Conservation (phyloP, 1,284 basidiomycete species). For the Tetrapyrgos nigripes region DNA sequence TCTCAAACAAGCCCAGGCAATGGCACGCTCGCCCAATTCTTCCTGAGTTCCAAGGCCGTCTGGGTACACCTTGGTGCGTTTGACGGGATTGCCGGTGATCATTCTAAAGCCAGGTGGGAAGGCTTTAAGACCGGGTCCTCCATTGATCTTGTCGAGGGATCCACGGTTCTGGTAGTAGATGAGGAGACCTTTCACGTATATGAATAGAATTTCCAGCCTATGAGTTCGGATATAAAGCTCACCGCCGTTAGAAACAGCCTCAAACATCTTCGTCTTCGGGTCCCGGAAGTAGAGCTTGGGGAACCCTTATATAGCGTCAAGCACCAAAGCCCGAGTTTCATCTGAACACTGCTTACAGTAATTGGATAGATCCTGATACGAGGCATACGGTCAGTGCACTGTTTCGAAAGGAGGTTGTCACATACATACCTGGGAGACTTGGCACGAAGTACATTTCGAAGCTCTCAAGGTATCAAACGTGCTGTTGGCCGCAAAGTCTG, state of each 20-base stretch:
- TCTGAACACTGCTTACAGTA: too few species aligned
- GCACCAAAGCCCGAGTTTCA: too few species aligned
- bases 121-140: conserved; percentile 45
- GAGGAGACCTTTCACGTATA: conserved; percentile 36
- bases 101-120: conserved; percentile 54
- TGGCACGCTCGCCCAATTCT: conserved; percentile 47
- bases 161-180: conserved; percentile 52
- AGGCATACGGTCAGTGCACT: too few species aligned
- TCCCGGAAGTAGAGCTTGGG: conserved; percentile 49
- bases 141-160: conserved; percentile 38
- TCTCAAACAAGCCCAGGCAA: conserved; percentile 48
- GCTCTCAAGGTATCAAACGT: too few species aligned
- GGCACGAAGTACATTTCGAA: too few species aligned
- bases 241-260: conserved; percentile 44
- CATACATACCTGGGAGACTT: too few species aligned
- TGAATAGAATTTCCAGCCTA: neutral
- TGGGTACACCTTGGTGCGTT: conserved; percentile 41
- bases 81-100: conserved; percentile 45
- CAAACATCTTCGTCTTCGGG: conserved; percentile 39
- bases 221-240: neutral
- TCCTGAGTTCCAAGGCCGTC: conserved; percentile 37
- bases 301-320: conserved; percentile 45
- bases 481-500: too few species aligned
- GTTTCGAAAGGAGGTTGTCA: too few species aligned
- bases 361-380: too few species aligned